A percentile compares a stretch with the other conserved stretches of the same genome.
Evolutionary conservation across 306 rosid genomes (phyloP).

Genomic region (Arachis hypogaea): DNA sequence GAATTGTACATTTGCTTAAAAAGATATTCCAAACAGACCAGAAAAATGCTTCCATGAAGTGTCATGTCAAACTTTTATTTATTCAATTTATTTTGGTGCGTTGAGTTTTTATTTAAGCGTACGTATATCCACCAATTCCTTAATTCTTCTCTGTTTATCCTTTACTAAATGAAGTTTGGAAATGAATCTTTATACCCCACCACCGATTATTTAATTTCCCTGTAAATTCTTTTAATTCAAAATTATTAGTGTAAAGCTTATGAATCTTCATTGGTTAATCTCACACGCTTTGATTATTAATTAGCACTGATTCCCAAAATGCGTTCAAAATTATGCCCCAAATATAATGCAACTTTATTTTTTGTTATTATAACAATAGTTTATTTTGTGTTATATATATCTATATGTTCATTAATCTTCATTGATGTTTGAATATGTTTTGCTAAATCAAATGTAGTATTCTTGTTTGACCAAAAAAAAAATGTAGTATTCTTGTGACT

Average conservation of each 20-base stretch:
- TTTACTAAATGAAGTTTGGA: constrained; percentile 19
- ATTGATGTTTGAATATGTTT: too few species aligned
- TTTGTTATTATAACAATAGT: too few species aligned
- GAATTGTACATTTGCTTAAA: constrained; percentile 18
- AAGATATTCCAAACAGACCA: constrained; percentile 38
- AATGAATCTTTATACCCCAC: constrained; percentile 30
- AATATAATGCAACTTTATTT: too few species aligned
- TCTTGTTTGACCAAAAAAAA: too few species aligned
- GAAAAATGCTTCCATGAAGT: constrained; percentile 40
- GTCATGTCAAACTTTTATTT: constrained; percentile 43
- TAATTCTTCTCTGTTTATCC: constrained; percentile 1
- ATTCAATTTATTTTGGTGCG: too few species aligned
- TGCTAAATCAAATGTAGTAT: too few species aligned
- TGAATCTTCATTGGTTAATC: constrained; percentile 26
- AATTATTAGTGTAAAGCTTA: constrained; percentile 8
- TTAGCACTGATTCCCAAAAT: too few species aligned
- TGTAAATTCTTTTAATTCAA: not conserved
- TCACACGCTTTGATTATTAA: not conserved
- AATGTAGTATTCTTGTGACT: too few species aligned
- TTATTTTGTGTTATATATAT: too few species aligned
- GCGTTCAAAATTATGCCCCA: too few species aligned
- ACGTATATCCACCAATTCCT: constrained; percentile 38
- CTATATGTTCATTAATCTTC: too few species aligned
- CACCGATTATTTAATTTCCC: constrained; percentile 10
- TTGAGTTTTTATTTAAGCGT: constrained; percentile 24